Base-by-base conservation (phyloP, 2,329 filamentous ascomycete species). In the Aspergillus quadrilineatus region DNA sequence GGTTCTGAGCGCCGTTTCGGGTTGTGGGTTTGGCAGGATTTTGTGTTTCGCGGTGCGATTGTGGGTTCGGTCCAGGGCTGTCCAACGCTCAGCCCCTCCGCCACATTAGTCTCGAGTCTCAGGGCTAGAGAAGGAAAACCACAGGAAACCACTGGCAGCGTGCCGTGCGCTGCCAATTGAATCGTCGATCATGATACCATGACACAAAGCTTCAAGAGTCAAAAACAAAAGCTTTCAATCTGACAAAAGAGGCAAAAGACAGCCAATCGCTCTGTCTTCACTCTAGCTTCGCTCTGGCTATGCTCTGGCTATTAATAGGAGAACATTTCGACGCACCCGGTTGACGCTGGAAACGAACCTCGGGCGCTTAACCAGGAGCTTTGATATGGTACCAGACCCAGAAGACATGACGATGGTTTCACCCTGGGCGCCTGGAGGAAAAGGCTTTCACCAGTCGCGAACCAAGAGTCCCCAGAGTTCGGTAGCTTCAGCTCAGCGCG, bases 371-470 rank as follows among this genome's bases (percentile, higher is more conserved):
- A 50, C 45, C 56, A 55, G 15, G 39, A 42, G 39, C 28, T 37
- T 22, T 58, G 59, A 63, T 62, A 63, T 60, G 61, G 55, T 63
- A 62, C 57, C 62, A 45, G 56, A 30, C 32, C n/a, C 22, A n/a
- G 28, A 28, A 29, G 41, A 28, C 9, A 22, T 22, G 22, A 22
- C 29, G 14, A 29, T 30, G 28, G 54, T 47, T 51, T 56, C 48
- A 51, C n/a, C 4, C 42, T 34, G 8, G 22, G 14, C 12, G 22
- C 22, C 22, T 22, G 3, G 22, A 22, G 22, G 22, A 22, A 22
- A 22, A 22, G 32, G 30, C 6, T 7, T 42, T 17, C 6, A 17
- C 1, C 17, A 22, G 39, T 4, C 17, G 6, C 7, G 22, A 42
- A 7, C 14, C 14, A 17, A n/a, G 12, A 29, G 22, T 41, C 41